A percentile compares a stretch with the other conserved stretches of the same genome.
Conservation (phyloP, 257 asterid genomes). For the Linaria vulgaris region DNA sequence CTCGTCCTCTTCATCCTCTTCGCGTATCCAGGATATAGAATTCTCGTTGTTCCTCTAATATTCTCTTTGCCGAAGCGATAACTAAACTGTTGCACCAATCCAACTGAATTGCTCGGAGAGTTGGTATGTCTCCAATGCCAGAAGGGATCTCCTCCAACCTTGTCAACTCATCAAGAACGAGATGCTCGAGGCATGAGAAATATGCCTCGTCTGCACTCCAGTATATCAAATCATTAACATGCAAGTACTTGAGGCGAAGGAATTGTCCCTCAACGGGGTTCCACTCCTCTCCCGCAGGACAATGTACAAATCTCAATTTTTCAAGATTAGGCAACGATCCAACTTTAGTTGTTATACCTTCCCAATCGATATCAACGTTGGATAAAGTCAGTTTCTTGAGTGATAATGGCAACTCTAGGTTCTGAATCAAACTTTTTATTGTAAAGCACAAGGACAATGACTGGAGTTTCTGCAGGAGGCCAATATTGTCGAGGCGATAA, state of each 20-base stretch:
- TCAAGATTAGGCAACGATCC: background rate
- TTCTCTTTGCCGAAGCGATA: too few species aligned
- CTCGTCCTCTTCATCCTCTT: too few species aligned
- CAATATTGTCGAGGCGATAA: background rate
- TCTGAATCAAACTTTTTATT: background rate
- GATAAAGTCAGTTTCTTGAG: constrained; percentile 14
- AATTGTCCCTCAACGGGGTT: constrained; percentile 17
- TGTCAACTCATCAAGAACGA: too few species aligned
- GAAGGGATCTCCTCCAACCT: too few species aligned
- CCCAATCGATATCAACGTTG: background rate
- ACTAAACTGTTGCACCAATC: too few species aligned
- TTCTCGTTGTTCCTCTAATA: too few species aligned
- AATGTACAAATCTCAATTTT: background rate
- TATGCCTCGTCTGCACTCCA: constrained; percentile 21
- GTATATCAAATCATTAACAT: background rate
- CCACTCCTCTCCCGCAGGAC: constrained; percentile 1
- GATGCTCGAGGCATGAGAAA: constrained; percentile 11
- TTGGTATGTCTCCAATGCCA: too few species aligned
- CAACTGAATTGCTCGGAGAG: too few species aligned
- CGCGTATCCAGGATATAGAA: too few species aligned
- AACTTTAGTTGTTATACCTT: background rate
- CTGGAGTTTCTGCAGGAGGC: background rate
- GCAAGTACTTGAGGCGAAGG: background rate
- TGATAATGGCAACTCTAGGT: constrained; percentile 1
- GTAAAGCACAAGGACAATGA: background rate